Percentiles rank a stretch among this genome's conserved stretches.
Conservation (phyloP, 1,139 yeast genomes). For the Candida albicans region DNA sequence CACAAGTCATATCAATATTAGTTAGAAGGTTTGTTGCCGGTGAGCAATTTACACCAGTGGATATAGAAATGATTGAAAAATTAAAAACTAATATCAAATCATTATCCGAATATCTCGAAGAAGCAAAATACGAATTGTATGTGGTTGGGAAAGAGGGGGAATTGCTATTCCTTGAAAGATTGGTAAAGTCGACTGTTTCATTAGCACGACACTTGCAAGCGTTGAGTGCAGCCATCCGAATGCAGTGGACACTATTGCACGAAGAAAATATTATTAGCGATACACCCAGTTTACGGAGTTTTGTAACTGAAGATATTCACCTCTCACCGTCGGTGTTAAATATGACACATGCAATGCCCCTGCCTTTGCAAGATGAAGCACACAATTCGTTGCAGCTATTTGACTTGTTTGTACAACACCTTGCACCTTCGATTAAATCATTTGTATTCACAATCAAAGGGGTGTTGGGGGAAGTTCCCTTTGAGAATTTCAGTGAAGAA, state of each 20-base stretch:
- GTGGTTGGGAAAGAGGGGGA: slow-evolving; percentile 57
- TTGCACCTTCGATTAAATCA: slow-evolving; percentile 74
- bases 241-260: slow-evolving; percentile 57
- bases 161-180: slow-evolving; percentile 40
- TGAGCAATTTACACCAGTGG: slow-evolving; percentile 40
- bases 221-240: slow-evolving; percentile 63
- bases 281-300: slow-evolving; percentile 10
- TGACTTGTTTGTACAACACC: slow-evolving; percentile 60
- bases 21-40: slow-evolving; percentile 58
- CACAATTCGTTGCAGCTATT: slow-evolving; percentile 45
- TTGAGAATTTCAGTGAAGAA: slow-evolving; percentile 34
- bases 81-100: slow-evolving; percentile 42
- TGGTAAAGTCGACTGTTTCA: slow-evolving; percentile 54
- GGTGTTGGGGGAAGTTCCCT: slow-evolving; percentile 61
- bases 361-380: slow-evolving; percentile 5
- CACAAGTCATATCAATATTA: slow-evolving; percentile 50
- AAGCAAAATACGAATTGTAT: slow-evolving; percentile 61
- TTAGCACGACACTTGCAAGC: slow-evolving; percentile 66
- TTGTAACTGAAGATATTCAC: slow-evolving; percentile 12
- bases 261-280: slow-evolving; percentile 3
- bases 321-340: slow-evolving; percentile 23
- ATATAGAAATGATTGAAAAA: slow-evolving; percentile 33
- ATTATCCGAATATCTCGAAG: slow-evolving; percentile 51
- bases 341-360: slow-evolving; percentile 36
- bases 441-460: slow-evolving; percentile 64